Evolutionary conservation across 495 filamentous ascomycete species (phyloP), one percentile per base, ranked within the genome.

Genomic region (Durotheca rogersii): DNA sequence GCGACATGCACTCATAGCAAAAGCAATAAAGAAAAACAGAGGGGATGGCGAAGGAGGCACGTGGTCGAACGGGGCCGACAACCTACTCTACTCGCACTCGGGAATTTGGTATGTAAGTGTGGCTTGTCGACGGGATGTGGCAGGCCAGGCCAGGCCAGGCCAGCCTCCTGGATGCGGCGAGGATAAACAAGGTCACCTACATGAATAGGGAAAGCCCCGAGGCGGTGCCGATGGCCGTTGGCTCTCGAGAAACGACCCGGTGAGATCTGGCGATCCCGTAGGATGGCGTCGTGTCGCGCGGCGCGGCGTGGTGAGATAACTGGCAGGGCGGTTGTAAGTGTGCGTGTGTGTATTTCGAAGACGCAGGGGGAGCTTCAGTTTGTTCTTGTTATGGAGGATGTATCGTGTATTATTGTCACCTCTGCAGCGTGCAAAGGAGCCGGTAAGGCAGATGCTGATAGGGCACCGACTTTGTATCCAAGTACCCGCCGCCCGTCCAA

Each of bases 301-400:
- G 47, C 18, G 31, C 12, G 25, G 48, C 19, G 10, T 33, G 18
- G 12, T n/a, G n/a, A n/a, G n/a, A n/a, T n/a, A 36, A 33, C 14
- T 38, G 32, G 23, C 23, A 4, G 9, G 4, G 23, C 4, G 4
- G 23, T 27, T 27, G 23, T 27, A 27, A 9, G 23, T 27, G 23
- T 33, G 27, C 38, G 44, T 18, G 29, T 33, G 32, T 7, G 25
- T 47, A 31, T 34, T 15, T 17, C 33, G 35, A 23, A 39, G 45
- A 41, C 7, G 36, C 46, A 49, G 46, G 46, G 46, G 46, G 17
- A 49, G 46, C 46, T 34, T 47, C 27, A 40, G 16, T n/a, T n/a
- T 20, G 16, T 20, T 1, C 17, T 38, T 2, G 35, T 19, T 18
- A 39, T 54, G 37, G 41, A 32, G 35, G 34, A 35, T 47, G 32